Evolutionary conservation across 345 rosid genomes (phyloP).

Genomic region (Iberis pinnata): DNA sequence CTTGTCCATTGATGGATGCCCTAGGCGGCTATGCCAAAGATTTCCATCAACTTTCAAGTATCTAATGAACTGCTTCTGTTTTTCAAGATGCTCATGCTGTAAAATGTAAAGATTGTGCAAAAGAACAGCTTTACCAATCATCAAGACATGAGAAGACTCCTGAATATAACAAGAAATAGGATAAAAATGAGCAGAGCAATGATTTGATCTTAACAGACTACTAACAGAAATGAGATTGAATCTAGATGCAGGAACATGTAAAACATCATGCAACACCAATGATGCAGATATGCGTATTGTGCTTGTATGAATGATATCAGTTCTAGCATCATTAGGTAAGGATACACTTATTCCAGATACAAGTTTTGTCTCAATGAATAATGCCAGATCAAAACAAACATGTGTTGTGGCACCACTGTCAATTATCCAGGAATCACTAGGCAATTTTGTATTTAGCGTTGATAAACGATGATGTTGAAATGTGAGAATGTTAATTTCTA

Average conservation of each 20-base stretch:
- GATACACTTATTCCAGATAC: too few species aligned
- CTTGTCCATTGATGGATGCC: background rate
- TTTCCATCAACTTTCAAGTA: background rate
- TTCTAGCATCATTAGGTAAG: too few species aligned
- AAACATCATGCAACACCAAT: background rate
- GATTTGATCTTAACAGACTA: background rate
- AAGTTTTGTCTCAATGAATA: too few species aligned
- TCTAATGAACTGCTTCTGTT: background rate
- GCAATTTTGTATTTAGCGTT: too few species aligned
- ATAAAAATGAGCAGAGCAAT: background rate
- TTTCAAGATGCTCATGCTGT: background rate
- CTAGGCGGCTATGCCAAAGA: background rate
- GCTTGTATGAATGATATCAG: background rate
- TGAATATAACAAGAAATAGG: background rate
- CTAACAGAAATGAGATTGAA: background rate
- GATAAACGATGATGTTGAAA: too few species aligned
- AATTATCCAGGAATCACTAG: too few species aligned
- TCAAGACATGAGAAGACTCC: background rate
- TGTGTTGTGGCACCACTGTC: too few species aligned
- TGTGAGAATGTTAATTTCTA: too few species aligned
- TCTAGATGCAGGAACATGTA: background rate
- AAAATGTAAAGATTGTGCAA: background rate
- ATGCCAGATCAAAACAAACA: too few species aligned
- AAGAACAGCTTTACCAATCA: background rate
- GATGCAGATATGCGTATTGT: background rate